These are phyloP conservation scores for Pseudoturritis turrita DNA, from an alignment of 345 rosid species.

Conservation along the genomic window DNA sequence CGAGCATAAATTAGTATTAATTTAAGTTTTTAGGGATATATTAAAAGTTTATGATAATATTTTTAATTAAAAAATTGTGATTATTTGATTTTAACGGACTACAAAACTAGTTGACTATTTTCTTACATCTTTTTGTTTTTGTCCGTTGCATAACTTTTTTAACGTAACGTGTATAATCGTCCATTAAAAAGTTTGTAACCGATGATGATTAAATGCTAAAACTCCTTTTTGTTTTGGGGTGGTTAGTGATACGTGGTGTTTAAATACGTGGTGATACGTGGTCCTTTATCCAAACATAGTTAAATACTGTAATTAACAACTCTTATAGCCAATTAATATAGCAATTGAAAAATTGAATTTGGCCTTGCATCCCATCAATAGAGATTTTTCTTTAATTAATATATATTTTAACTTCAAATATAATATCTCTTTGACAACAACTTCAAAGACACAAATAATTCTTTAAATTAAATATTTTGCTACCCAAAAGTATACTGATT, in stretches of 20 bases:
- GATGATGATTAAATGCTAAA: constrained; percentile 2
- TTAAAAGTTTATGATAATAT: background rate
- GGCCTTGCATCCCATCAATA: background rate
- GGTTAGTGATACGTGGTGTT: constrained; percentile 7
- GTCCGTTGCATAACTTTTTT: background rate
- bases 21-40: background rate
- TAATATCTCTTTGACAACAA: background rate
- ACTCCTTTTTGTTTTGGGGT: background rate
- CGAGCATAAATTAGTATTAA: background rate
- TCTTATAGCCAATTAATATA: background rate
- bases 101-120: background rate
- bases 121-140: background rate
- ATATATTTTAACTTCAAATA: background rate
- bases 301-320: background rate
- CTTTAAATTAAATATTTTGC: background rate
- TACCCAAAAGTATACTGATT: background rate
- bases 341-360: background rate
- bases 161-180: background rate
- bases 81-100: background rate
- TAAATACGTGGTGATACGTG: background rate
- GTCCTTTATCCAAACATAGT: background rate
- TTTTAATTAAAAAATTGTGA: background rate
- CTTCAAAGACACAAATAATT: background rate
- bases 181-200: constrained; percentile 9
- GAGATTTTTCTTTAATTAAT: background rate